A percentile compares a stretch with the other conserved stretches of the same genome.
Evolutionary conservation across 495 filamentous ascomycete genomes (phyloP).

Genomic region (Penicillium lagena): DNA sequence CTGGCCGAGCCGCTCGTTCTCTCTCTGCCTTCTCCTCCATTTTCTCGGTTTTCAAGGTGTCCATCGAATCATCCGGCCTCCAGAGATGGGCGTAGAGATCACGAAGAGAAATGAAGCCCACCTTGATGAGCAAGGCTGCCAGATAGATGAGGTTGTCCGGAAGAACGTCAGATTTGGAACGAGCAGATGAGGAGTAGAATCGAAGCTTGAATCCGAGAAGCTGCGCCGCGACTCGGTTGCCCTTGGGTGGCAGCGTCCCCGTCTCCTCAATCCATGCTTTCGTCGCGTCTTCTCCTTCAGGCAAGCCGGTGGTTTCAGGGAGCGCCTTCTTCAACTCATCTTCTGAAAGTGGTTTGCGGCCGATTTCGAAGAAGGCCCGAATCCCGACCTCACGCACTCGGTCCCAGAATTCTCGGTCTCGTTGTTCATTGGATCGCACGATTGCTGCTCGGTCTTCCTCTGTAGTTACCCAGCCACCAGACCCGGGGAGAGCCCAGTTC

Average conservation of each 20-base stretch:
- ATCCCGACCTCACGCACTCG: conserved; percentile 69
- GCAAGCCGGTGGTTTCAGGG: conserved; percentile 29
- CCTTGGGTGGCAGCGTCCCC: conserved; percentile 71
- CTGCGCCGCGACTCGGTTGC: conserved; percentile 87
- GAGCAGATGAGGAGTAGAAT: conserved; percentile 77
- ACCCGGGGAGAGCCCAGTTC: conserved; percentile 72
- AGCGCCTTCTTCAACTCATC: conserved; percentile 40
- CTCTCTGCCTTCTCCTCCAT: conserved; percentile 75
- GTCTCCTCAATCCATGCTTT: conserved; percentile 71
- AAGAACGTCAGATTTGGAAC: conserved; percentile 60
- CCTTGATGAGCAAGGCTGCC: conserved; percentile 87
- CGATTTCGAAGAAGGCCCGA: conserved; percentile 81
- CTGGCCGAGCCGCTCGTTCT: conserved; percentile 57
- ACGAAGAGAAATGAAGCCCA: conserved; percentile 91
- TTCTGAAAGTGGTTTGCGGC: conserved; percentile 50
- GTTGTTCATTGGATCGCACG: conserved; percentile 43
- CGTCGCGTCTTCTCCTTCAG: conserved; percentile 45
- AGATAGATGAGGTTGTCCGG: conserved; percentile 90
- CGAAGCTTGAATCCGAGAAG: conserved; percentile 95
- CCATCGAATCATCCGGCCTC: conserved; percentile 79
- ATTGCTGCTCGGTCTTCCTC: conserved; percentile 58
- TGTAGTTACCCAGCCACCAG: conserved; percentile 44
- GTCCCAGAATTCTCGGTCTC: conserved; percentile 77
- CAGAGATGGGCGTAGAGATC: conserved; percentile 93
- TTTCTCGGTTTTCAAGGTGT: conserved; percentile 54